Conservation (phyloP, 2,329 filamentous ascomycete genomes). For the Fusarium sp. region DNA sequence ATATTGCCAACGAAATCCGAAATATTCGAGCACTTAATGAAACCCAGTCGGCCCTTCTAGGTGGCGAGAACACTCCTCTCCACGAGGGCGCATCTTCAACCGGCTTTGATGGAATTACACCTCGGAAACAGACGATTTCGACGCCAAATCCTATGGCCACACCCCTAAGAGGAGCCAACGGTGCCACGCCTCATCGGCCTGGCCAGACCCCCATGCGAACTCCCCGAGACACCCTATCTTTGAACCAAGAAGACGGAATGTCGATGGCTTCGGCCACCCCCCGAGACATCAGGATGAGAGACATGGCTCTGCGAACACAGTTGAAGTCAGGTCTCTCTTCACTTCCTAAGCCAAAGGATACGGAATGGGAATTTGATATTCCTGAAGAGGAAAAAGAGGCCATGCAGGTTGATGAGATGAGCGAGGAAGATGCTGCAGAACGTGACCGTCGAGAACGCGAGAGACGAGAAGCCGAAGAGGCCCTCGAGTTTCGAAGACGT, state of each 20-base stretch:
- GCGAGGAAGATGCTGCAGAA: constrained; percentile 76
- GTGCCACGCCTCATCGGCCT: constrained; percentile 77
- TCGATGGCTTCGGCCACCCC: constrained; percentile 82
- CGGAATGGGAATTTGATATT: constrained; percentile 93
- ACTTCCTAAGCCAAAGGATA: constrained; percentile 92
- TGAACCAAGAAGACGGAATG: constrained; percentile 82
- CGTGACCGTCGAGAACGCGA: constrained; percentile 85
- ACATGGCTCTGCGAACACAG: constrained; percentile 78
- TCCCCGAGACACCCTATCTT: constrained; percentile 86
- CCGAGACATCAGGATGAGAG: constrained; percentile 79
- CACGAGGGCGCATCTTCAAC: constrained; percentile 87
- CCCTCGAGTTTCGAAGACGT: constrained; percentile 84
- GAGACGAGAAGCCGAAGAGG: constrained; percentile 79
- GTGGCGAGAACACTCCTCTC: constrained; percentile 93
- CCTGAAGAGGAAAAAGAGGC: constrained; percentile 84
- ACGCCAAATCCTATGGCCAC: constrained; percentile 98
- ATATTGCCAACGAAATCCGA: constrained; percentile 95
- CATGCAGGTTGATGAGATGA: constrained; percentile 60
- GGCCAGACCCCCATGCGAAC: constrained; percentile 90
- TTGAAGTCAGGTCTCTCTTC: constrained; percentile 83
- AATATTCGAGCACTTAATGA: constrained; percentile 94
- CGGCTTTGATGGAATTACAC: constrained; percentile 88
- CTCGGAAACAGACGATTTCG: constrained; percentile 84
- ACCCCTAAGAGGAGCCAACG: constrained; percentile 78
- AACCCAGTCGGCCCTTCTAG: constrained; percentile 92